A percentile compares a stretch with the other conserved stretches of the same genome.
phyloP scores from a whole-genome alignment of 2,329 filamentous ascomycete species.

The Pseudocercospora ulei region DNA sequence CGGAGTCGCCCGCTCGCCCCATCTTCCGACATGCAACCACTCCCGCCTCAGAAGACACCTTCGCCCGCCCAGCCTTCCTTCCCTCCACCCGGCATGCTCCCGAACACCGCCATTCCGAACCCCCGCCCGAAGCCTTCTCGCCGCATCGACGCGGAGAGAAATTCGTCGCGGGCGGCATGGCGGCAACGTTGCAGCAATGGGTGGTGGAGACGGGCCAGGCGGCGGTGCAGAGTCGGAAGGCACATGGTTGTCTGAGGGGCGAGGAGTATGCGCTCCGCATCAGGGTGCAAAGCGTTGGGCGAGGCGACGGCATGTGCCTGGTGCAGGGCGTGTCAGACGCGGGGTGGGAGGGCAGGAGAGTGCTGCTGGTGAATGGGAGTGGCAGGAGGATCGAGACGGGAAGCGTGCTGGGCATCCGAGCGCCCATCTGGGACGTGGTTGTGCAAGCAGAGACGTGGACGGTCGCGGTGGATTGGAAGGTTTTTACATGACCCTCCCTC shows the following conservation, averaged over 20 bases:
- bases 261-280: conserved; percentile 25
- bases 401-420: conserved; percentile 33
- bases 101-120: conserved; percentile 30
- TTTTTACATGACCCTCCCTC: conserved; percentile 11
- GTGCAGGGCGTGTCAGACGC: too few species aligned
- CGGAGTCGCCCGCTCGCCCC: conserved; percentile 15
- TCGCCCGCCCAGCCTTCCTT: conserved; percentile 36
- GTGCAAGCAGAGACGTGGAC: conserved; percentile 33
- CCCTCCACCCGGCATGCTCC: too few species aligned
- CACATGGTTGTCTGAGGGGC: conserved; percentile 21
- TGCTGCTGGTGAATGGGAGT: conserved; percentile 22
- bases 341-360: conserved; percentile 14
- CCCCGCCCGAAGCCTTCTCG: conserved; percentile 47
- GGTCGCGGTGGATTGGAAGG: conserved; percentile 39
- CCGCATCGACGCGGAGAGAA: conserved; percentile 45
- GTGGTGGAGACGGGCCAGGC: conserved; percentile 39
- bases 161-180: conserved; percentile 44
- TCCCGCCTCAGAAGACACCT: conserved; percentile 20
- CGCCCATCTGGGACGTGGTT: conserved; percentile 39
- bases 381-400: conserved; percentile 24
- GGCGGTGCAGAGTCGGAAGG: conserved; percentile 25
- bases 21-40: conserved; percentile 20
- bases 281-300: conserved; percentile 18
- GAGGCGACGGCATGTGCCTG: conserved; percentile 21
- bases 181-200: conserved; percentile 44